Evolutionary conservation across 2,329 filamentous ascomycete species (phyloP).

Genomic region (Neurospora crassa): DNA sequence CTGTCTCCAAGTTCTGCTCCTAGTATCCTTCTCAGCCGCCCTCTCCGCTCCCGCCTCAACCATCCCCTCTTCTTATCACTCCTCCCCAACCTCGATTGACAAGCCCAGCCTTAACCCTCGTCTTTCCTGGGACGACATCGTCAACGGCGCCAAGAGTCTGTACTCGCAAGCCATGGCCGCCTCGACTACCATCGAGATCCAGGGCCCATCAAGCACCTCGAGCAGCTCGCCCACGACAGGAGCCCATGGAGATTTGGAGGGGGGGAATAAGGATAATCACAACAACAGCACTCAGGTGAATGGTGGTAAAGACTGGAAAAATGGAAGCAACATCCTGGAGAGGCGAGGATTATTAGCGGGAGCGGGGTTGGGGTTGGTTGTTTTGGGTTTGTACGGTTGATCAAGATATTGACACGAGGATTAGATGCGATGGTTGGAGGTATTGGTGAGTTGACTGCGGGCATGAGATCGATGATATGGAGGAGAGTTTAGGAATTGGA

Average conservation of each 20-base stretch:
- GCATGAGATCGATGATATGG: too few relatives aligned
- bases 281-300: not conserved
- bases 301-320: not conserved
- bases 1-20: too few relatives aligned
- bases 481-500: not conserved
- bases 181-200: not conserved
- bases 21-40: too few relatives aligned
- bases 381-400: not conserved
- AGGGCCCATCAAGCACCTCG: too few relatives aligned
- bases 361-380: not conserved
- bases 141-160: not conserved
- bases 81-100: too few relatives aligned
- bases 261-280: rapidly evolving
- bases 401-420: not conserved
- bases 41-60: too few relatives aligned
- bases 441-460: too few relatives aligned
- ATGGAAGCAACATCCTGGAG: not conserved
- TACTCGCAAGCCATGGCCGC: not conserved
- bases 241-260: rapidly evolving
- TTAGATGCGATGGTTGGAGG: not conserved
- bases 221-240: not conserved
- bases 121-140: too few relatives aligned
- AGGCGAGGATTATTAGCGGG: not conserved
- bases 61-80: too few relatives aligned
- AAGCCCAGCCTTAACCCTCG: too few relatives aligned